phyloP scores from a whole-genome alignment of 768 basidiomycete genomes.

The Scleroderma bovista region DNA sequence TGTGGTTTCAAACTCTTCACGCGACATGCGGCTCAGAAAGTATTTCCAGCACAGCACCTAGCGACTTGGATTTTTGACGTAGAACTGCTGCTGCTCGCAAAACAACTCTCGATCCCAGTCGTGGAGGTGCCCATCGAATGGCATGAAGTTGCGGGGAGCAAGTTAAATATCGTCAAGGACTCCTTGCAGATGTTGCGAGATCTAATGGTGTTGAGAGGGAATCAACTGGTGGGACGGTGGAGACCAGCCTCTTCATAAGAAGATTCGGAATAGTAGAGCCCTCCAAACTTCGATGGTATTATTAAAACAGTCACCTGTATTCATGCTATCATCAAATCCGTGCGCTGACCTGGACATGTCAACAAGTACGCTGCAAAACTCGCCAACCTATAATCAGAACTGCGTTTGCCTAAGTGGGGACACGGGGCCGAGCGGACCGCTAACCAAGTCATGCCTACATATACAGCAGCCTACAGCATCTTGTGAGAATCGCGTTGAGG shows the following conservation, averaged over 20 bases:
- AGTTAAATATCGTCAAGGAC: constrained; percentile 80
- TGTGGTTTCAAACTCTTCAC: constrained; percentile 98
- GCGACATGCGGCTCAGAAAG: constrained; percentile 67
- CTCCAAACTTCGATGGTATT: no score
- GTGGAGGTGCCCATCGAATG: constrained; percentile 85
- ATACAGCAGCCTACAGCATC: no score
- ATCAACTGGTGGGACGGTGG: constrained; percentile 80
- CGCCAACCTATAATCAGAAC: no score
- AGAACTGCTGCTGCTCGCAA: constrained; percentile 82
- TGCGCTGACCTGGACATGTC: no score
- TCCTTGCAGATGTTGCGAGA: constrained; percentile 88
- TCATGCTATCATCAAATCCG: no score
- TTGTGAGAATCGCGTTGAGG: no score
- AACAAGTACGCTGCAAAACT: no score
- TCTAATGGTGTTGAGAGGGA: constrained; percentile 75
- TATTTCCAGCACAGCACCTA: constrained; percentile 86
- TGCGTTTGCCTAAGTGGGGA: no score
- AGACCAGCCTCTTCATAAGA: constrained; percentile 23
- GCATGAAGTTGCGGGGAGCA: constrained; percentile 93
- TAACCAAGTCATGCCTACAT: no score
- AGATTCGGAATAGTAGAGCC: no score
- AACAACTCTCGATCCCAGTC: constrained; percentile 72
- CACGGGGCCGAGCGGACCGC: no score
- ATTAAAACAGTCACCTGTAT: no score
- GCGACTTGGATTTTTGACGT: constrained; percentile 97